phyloP scores from a whole-genome alignment of 2,329 filamentous ascomycete genomes.

The Fusarium chaquense region DNA sequence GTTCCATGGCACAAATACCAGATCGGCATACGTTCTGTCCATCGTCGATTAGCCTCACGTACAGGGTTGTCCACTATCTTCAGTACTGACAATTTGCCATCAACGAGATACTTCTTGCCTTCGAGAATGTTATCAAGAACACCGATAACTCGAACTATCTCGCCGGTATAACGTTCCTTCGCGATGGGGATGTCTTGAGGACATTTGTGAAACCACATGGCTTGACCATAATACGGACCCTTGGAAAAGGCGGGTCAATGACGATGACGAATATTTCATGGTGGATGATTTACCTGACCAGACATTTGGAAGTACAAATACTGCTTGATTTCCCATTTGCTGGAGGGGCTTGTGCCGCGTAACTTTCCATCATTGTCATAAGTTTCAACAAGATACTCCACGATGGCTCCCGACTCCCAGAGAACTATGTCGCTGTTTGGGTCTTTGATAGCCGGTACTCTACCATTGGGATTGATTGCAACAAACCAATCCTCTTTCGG shows the following conservation, averaged over 20 bases:
- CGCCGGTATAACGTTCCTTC: not conserved
- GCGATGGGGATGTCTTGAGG: not conserved
- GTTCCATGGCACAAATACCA: not conserved
- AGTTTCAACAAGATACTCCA: not conserved
- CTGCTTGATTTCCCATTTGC: not conserved
- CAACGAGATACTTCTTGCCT: not conserved
- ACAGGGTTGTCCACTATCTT: not conserved
- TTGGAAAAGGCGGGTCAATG: not conserved
- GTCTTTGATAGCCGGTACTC: not conserved
- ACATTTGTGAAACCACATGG: not conserved
- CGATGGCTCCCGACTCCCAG: slow-evolving; percentile 5
- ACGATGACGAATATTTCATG: fast-evolving
- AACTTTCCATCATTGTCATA: not conserved
- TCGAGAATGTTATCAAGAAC: not conserved
- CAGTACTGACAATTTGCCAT: not conserved
- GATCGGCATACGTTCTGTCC: not conserved
- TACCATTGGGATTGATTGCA: not conserved
- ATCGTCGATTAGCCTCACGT: not conserved
- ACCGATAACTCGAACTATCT: not conserved
- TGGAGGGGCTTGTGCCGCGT: not conserved
- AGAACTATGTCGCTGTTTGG: not conserved
- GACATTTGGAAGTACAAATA: slow-evolving; percentile 6
- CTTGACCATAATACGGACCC: not conserved
- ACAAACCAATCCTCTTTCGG: not conserved
- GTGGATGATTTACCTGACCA: not conserved